A percentile compares a stretch with the other conserved stretches of the same genome.
Evolutionary conservation across 164 flowering plant genomes (phyloP).

Genomic region (Umbellularia californica): DNA sequence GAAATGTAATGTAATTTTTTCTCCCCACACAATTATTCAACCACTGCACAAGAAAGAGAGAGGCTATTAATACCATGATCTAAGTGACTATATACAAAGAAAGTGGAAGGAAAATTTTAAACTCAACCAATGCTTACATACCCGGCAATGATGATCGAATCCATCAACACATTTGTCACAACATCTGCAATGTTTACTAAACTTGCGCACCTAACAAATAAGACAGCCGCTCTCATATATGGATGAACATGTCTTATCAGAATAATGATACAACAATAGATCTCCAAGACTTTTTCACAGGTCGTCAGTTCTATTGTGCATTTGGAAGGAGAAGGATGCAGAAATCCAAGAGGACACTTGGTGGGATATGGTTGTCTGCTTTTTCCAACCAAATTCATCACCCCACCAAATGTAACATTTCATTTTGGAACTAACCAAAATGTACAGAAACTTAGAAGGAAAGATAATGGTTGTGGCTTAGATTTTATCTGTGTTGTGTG

Average conservation of each 20-base stretch:
- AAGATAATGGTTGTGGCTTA: no score
- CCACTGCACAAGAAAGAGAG: slow-evolving; percentile 54
- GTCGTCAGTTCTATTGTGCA: no score
- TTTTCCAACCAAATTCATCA: no score
- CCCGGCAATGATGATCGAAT: slow-evolving; percentile 95
- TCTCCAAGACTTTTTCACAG: not conserved
- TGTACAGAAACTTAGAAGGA: no score
- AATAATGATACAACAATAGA: not conserved
- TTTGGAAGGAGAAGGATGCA: no score
- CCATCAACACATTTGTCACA: slow-evolving; percentile 94
- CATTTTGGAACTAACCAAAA: no score
- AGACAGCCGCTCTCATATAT: not conserved
- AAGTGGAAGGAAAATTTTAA: not conserved
- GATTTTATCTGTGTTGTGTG: no score
- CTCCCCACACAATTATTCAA: slow-evolving; percentile 87
- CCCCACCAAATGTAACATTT: no score
- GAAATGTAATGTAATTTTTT: slow-evolving; percentile 72
- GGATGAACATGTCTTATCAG: not conserved
- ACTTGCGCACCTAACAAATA: slow-evolving; percentile 61
- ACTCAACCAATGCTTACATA: slow-evolving; percentile 20
- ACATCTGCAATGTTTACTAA: slow-evolving; percentile 89
- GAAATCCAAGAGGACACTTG: no score
- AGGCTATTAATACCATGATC: not conserved
- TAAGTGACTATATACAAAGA: not conserved
- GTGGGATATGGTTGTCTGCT: no score